Percentiles rank a stretch among this genome's conserved stretches.
Conservation (phyloP, 2,329 filamentous ascomycete species). For the Pseudogymnoascus sp. region DNA sequence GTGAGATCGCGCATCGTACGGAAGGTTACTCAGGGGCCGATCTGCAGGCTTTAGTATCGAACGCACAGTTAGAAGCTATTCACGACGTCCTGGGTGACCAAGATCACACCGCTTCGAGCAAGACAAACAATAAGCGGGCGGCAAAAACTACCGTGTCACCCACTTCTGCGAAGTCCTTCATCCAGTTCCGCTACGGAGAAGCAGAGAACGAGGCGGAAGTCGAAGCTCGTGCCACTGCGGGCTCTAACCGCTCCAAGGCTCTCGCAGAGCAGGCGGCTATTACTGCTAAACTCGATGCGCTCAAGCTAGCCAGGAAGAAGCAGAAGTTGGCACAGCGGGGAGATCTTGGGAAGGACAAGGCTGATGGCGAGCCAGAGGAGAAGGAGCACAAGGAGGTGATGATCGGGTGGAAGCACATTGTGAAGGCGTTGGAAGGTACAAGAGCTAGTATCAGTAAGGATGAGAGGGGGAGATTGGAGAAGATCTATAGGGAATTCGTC, state of each 20-base stretch:
- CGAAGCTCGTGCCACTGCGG: slow-evolving; percentile 31
- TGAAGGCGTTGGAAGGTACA: slow-evolving; percentile 67
- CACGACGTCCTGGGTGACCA: slow-evolving; percentile 76
- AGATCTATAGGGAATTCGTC: slow-evolving; percentile 89
- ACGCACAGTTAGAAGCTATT: slow-evolving; percentile 93
- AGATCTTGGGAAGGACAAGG: slow-evolving; percentile 20
- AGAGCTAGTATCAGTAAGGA: slow-evolving; percentile 73
- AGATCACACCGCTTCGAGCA: slow-evolving; percentile 29
- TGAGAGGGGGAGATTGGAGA: slow-evolving; percentile 64
- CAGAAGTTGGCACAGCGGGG: slow-evolving; percentile 22
- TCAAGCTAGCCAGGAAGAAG: slow-evolving; percentile 58
- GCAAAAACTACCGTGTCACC: slow-evolving; percentile 12
- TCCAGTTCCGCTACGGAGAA: slow-evolving; percentile 76
- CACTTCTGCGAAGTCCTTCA: slow-evolving; percentile 45
- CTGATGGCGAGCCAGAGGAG: slow-evolving; percentile 16
- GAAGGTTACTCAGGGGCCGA: slow-evolving; percentile 92
- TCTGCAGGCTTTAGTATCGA: slow-evolving; percentile 88
- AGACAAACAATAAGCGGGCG: slow-evolving; percentile 22
- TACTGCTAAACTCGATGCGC: slow-evolving; percentile 69
- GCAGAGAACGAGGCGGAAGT: slow-evolving; percentile 41
- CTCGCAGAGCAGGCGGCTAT: slow-evolving; percentile 74
- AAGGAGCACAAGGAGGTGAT: slow-evolving; percentile 58
- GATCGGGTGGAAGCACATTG: slow-evolving; percentile 76
- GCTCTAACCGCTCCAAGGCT: slow-evolving; percentile 43
- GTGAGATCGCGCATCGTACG: slow-evolving; percentile 69